Base-by-base conservation (phyloP, 1,139 yeast species). In the Protomyces inouyei region DNA sequence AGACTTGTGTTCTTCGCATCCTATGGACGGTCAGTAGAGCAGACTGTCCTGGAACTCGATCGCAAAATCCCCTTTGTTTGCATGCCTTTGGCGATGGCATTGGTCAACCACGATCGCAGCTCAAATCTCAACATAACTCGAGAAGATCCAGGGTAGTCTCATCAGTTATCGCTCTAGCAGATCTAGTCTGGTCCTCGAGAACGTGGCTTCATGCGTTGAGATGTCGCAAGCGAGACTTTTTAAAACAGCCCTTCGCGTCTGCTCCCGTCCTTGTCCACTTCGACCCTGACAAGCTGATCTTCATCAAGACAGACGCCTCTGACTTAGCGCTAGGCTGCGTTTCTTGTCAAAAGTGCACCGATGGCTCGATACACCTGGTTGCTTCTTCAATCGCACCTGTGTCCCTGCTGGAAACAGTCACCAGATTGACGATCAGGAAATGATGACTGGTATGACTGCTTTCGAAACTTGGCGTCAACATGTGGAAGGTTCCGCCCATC, bases 261-360 rank as follows among this genome's bases (percentile, higher is more conserved):
- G 56, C 56, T 14, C 65, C 65, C 8, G 46, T 61, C 9, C 57
- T 56, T 8, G 18, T 25, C 5, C 55, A 55, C 9, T 55, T 55
- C 36, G 57, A 56, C 18, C 52, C 55, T 3, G 52, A 35, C 9
- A 46, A 43, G 37, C 38, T 40, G 38, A n/a, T n/a, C 10, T 18
- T 55, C 14, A 25, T 61, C 14, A 61, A 55, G 21, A 38, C 65
- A 10, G 65, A 61, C 46, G 61, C 65, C 23, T 45, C 55, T 10
- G 61, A 57, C 23, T 46, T 4, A n/a, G 61, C 61, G 18, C 21
- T 57, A n/a, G 65, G 56, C n/a, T 61, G 45, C 10, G 36, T 55
- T 52, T 38, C 56, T 2, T 48, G 55, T 8, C 61, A 61, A 32
- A 8, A 28, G 21, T 61, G 4, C 32, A 37, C 18, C 10, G 28